Conservation (phyloP, 768 basidiomycete genomes). For the Boletus sp. region DNA sequence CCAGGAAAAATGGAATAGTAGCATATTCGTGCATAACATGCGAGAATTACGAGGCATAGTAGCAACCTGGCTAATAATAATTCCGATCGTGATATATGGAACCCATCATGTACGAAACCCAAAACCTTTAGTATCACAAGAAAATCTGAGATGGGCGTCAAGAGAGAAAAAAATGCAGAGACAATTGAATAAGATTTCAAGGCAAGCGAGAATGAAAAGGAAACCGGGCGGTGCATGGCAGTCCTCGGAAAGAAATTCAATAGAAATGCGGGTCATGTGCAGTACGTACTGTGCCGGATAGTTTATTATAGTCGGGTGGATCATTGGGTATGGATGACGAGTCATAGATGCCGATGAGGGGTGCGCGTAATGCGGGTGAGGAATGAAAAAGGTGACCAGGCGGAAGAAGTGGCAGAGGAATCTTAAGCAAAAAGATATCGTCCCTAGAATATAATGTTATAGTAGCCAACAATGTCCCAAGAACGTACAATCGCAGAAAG, state of each 20-base stretch:
- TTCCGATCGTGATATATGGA: constrained; percentile 17
- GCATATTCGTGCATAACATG: constrained; percentile 14
- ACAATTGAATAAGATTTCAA: not conserved
- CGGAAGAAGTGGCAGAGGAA: constrained; percentile 5
- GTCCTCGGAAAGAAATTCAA: constrained; percentile 16
- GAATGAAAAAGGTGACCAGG: constrained; percentile 5
- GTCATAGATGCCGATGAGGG: constrained; percentile 27
- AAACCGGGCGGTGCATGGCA: not conserved
- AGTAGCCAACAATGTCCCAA: constrained; percentile 35
- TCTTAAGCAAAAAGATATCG: constrained; percentile 30
- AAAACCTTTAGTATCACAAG: constrained; percentile 13
- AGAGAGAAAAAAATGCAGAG: constrained; percentile 3
- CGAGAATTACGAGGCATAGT: too few species aligned
- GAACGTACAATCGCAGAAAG: constrained; percentile 29
- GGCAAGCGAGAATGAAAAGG: not conserved
- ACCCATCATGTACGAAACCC: constrained; percentile 5
- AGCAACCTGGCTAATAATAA: constrained; percentile 20
- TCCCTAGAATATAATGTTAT: constrained; percentile 38
- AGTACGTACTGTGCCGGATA: constrained; percentile 26
- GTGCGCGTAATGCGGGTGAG: constrained; percentile 7
- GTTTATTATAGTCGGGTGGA: constrained; percentile 22
- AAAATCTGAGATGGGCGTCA: not conserved
- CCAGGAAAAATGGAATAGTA: not conserved
- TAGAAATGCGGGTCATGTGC: constrained; percentile 33
- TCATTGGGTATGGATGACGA: constrained; percentile 12